Evolutionary conservation across 305 asterid species (phyloP).

Genomic region (Rubia balearica): DNA sequence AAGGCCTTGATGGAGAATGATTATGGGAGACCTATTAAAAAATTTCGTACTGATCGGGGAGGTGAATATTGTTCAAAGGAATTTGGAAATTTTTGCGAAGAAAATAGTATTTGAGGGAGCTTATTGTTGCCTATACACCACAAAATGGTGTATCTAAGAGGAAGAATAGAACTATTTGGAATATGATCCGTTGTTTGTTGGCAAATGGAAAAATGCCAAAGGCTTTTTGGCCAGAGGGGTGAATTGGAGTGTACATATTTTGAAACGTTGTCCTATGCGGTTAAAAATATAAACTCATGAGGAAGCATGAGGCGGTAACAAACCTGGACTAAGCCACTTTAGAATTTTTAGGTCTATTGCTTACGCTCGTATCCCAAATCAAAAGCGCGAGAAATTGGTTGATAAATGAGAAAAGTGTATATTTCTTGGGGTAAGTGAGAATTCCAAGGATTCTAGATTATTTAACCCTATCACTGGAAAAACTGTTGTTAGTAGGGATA

Average conservation of each 20-base stretch:
- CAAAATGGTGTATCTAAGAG: background rate
- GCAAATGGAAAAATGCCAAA: background rate
- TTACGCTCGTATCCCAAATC: background rate
- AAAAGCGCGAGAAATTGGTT: background rate
- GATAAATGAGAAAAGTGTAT: background rate
- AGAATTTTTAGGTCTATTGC: conserved; percentile 1
- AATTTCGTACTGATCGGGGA: background rate
- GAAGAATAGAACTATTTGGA: background rate
- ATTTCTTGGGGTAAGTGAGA: background rate
- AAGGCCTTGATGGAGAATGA: background rate
- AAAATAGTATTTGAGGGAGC: background rate
- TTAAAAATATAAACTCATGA: background rate
- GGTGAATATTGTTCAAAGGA: background rate
- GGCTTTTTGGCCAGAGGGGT: background rate
- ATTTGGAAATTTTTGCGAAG: background rate
- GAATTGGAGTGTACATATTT: background rate
- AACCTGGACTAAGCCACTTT: background rate
- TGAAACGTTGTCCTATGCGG: background rate
- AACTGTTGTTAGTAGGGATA: background rate
- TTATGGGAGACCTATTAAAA: background rate
- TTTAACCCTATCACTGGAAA: background rate
- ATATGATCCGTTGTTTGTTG: background rate
- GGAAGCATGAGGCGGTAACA: background rate
- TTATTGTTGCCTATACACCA: background rate
- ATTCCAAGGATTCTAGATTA: conserved; percentile 2